Evolutionary conservation across 371 early-diverging fungal species (phyloP), one percentile per base, ranked within the genome.

Genomic region (Mucor sp.): DNA sequence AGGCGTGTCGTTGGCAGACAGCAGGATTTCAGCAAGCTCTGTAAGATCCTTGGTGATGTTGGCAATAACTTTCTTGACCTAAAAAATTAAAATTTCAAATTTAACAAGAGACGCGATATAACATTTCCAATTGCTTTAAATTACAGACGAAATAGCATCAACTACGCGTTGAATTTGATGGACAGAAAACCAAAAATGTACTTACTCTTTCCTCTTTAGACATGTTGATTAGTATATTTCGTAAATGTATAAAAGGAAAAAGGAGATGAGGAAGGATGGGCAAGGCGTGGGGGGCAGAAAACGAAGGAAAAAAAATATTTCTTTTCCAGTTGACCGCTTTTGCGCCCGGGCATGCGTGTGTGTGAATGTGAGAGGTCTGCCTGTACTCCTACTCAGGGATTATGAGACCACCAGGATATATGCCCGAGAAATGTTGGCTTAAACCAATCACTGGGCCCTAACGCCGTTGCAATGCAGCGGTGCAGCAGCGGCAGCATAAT

Each of bases 1-100:
- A 23, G 25, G 12, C 21, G 21, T 50, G 1, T n/a, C 59, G 39
- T 15, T 53, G 14, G 27, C 17, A 30, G 56, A 19, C 8, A 43
- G 64, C 11, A 66, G n/a, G 37, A 63, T 39, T 11, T 66, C 61
- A 9, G 53, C 61, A 55, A 66, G 43, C 4, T 60, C 61, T 27
- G 21, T 66, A 0, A 66, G 30, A 11, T 41, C 43, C 56, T 39
- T 15, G 32, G 65, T 30, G 25, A 65, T 58, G 21, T 25, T 65
- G 25, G 14, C 27, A 37, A 63, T 53, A 17, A 63, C 56, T 32
- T 15, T 30, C 32, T 27, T 56, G 32, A 56, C 56, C 30, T 32
- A 32, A 9, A 32, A 9, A 28, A 56, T 28, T n/a, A 56, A 53
- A 47, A 47, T 47, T 47, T 1, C 8, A 47, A 25, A 30, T 32